These are phyloP conservation scores for Diaporthe nobilis DNA, from an alignment of 2,329 filamentous ascomycete genomes.

Conservation along the genomic window DNA sequence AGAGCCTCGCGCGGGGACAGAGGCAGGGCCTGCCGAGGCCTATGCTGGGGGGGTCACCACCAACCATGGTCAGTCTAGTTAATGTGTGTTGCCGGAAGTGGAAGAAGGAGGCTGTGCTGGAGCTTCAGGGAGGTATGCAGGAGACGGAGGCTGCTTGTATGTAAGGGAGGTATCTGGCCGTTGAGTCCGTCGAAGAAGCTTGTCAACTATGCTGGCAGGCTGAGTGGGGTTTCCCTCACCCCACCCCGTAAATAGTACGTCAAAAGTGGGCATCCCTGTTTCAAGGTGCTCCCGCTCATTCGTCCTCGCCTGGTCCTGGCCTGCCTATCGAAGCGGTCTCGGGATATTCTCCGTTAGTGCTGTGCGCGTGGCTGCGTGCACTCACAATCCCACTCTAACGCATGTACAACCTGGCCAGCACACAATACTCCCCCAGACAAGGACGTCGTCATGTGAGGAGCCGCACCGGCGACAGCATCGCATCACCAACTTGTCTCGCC, in stretches of 20 bases:
- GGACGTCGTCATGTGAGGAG: not conserved
- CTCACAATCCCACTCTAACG: not conserved
- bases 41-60: constrained; percentile 6
- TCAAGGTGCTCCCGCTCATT: constrained; percentile 23
- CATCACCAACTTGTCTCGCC: constrained; percentile 9
- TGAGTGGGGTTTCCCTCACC: constrained; percentile 28
- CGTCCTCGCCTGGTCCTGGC: constrained; percentile 9
- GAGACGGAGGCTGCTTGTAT: constrained; percentile 11
- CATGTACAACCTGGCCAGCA: not conserved
- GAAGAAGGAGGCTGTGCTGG: constrained; percentile 31
- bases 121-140: constrained; percentile 32
- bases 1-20: constrained; percentile 1
- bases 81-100: constrained; percentile 14
- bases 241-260: constrained; percentile 24
- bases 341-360: constrained; percentile 20
- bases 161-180: constrained; percentile 23
- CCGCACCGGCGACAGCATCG: not conserved
- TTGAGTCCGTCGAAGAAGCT: constrained; percentile 30
- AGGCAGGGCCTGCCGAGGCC: not conserved
- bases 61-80: constrained; percentile 15
- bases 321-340: not conserved
- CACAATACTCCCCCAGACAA: not conserved
- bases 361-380: not conserved
- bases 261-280: constrained; percentile 35
- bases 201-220: constrained; percentile 31